Evolutionary conservation across 179 eudicot species (phyloP).

Genomic region (Carnegiea gigantea): DNA sequence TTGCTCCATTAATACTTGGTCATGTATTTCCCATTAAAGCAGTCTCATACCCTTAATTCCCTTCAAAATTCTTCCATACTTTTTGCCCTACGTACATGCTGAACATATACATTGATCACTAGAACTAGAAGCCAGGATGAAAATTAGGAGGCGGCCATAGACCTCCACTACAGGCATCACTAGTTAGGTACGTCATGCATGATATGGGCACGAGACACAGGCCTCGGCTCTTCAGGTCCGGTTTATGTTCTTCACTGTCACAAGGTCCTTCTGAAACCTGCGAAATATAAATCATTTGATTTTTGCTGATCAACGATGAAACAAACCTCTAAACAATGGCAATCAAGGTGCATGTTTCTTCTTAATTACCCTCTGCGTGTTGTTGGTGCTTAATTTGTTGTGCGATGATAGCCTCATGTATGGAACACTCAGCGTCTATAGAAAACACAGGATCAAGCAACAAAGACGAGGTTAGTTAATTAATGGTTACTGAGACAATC

Average conservation of each 20-base stretch:
- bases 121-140: conserved; percentile 14
- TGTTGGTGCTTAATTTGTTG: conserved; percentile 39
- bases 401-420: conserved; percentile 71
- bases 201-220: conserved; percentile 75
- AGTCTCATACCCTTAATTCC: background rate
- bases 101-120: background rate
- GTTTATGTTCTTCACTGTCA: conserved; percentile 41
- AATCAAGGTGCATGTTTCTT: background rate
- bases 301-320: background rate
- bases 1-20: conserved; percentile 52
- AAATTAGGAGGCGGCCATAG: conserved; percentile 62
- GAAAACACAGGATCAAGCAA: conserved; percentile 23
- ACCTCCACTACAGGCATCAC: conserved; percentile 50
- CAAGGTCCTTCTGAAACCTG: conserved; percentile 39
- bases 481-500: too few relatives aligned
- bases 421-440: conserved; percentile 82
- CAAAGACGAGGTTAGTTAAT: too few relatives aligned
- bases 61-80: background rate
- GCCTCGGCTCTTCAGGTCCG: conserved; percentile 73
- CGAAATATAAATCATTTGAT: background rate
- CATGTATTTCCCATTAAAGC: background rate
- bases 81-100: background rate
- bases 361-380: conserved; percentile 41
- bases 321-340: background rate
- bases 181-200: conserved; percentile 67